phyloP scores from a whole-genome alignment of 1,139 yeast genomes.

The Blastobotrys ciferrii region DNA sequence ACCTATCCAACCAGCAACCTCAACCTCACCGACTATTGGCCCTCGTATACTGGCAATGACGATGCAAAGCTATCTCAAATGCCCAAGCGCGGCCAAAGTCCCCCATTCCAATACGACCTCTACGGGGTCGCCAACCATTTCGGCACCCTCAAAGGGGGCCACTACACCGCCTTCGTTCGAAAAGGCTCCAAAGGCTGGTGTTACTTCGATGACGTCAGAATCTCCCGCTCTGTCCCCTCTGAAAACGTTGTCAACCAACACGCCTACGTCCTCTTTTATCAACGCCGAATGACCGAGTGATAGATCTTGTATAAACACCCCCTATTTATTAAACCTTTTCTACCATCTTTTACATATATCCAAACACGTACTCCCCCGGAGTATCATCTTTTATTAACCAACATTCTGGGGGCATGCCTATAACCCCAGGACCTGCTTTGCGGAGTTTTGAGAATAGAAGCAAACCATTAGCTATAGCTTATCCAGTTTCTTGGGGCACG shows the following conservation, averaged over 20 bases:
- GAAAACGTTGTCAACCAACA: slow-evolving; percentile 52
- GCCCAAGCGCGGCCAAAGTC: slow-evolving; percentile 70
- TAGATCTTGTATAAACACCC: background rate
- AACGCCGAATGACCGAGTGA: slow-evolving; percentile 19
- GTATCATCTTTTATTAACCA: too few species aligned
- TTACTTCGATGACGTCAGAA: slow-evolving; percentile 70
- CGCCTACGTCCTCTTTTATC: slow-evolving; percentile 73
- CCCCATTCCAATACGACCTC: slow-evolving; percentile 76
- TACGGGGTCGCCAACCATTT: slow-evolving; percentile 88
- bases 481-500: too few species aligned
- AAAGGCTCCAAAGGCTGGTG: slow-evolving; percentile 69
- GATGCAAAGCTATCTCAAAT: slow-evolving; percentile 46
- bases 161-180: slow-evolving; percentile 81
- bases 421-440: too few species aligned
- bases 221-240: slow-evolving; percentile 45
- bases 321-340: background rate
- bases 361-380: too few species aligned
- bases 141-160: slow-evolving; percentile 84
- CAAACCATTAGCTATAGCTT: too few species aligned
- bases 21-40: slow-evolving; percentile 81
- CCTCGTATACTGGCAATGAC: slow-evolving; percentile 40
- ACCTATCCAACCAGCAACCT: slow-evolving; percentile 57
- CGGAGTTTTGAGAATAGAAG: too few species aligned
- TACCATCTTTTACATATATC: too few species aligned
- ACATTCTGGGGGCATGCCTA: too few species aligned